These are phyloP conservation scores for Hygrocybe coccinea DNA, from an alignment of 768 basidiomycete species.

Conservation along the genomic window DNA sequence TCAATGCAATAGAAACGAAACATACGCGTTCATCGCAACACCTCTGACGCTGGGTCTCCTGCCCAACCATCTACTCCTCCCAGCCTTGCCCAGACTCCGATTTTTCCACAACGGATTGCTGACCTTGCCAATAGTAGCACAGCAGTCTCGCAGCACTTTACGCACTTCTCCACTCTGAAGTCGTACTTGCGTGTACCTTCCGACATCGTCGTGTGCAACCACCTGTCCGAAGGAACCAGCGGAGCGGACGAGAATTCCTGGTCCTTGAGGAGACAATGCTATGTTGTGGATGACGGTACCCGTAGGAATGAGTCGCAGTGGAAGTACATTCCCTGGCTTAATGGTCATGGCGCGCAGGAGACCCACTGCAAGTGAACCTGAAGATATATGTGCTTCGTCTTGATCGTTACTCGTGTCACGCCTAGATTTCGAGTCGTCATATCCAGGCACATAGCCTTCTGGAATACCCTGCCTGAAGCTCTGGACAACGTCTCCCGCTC, in stretches of 20 bases:
- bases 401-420: constrained; percentile 13
- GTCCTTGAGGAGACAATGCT: constrained; percentile 68
- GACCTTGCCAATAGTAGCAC: constrained; percentile 86
- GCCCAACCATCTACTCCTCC: constrained; percentile 82
- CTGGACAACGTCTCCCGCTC: constrained; percentile 83
- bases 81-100: constrained; percentile 84
- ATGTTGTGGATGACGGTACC: constrained; percentile 88
- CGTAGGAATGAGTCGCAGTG: constrained; percentile 85
- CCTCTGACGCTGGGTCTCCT: constrained; percentile 81
- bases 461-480: constrained; percentile 84
- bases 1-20: constrained; percentile 12
- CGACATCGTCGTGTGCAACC: constrained; percentile 67
- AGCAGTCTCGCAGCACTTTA: constrained; percentile 72
- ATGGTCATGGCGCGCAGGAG: constrained; percentile 78
- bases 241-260: constrained; percentile 78
- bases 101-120: constrained; percentile 90
- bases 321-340: constrained; percentile 90
- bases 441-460: constrained; percentile 60
- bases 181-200: constrained; percentile 74
- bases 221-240: constrained; percentile 86
- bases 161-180: constrained; percentile 92
- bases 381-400: constrained; percentile 29
- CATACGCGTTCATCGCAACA: constrained; percentile 95
- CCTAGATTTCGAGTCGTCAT: constrained; percentile 24
- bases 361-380: constrained; percentile 72